Evolutionary conservation across 768 basidiomycete species (phyloP).

Genomic region (Mycena rebaudengoi): DNA sequence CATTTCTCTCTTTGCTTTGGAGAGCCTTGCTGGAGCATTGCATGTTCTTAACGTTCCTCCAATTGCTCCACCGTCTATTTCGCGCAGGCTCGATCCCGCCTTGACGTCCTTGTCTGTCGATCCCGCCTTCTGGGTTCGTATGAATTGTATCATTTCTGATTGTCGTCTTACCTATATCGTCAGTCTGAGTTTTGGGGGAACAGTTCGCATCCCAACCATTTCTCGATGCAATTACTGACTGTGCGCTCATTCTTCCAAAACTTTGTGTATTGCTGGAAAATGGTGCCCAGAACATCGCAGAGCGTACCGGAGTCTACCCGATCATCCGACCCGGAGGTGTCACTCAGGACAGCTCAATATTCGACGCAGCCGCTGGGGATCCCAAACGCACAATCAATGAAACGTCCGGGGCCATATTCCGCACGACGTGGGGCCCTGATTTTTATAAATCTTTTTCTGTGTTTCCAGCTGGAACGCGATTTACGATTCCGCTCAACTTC

Average conservation of each 20-base stretch:
- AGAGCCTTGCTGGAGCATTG: too few relatives aligned
- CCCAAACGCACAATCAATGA: conserved; percentile 11
- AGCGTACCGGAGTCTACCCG: conserved; percentile 8
- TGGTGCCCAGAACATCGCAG: background rate
- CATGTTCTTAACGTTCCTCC: conserved; percentile 7
- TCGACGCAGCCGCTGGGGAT: background rate
- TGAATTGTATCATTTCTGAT: too few relatives aligned
- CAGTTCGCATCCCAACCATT: conserved; percentile 13
- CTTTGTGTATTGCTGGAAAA: background rate
- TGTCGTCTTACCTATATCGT: too few relatives aligned
- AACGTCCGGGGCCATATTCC: conserved; percentile 10
- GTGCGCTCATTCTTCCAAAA: background rate
- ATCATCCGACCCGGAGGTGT: conserved; percentile 22
- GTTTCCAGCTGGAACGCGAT: conserved; percentile 5
- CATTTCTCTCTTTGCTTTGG: too few relatives aligned
- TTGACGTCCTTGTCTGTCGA: conserved; percentile 13
- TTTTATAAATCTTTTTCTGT: conserved; percentile 9
- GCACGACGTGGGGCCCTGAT: conserved; percentile 17
- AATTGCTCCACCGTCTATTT: background rate
- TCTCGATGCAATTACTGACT: conserved; percentile 17
- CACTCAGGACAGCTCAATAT: conserved; percentile 16
- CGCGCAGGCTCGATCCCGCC: background rate
- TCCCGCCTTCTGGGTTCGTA: conserved; percentile 17
- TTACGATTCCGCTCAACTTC: conserved; percentile 19
- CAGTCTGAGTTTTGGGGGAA: conserved; percentile 22